These are phyloP conservation scores for Psilocybe mexicana DNA, from an alignment of 1,284 basidiomycete genomes.

Conservation along the genomic window DNA sequence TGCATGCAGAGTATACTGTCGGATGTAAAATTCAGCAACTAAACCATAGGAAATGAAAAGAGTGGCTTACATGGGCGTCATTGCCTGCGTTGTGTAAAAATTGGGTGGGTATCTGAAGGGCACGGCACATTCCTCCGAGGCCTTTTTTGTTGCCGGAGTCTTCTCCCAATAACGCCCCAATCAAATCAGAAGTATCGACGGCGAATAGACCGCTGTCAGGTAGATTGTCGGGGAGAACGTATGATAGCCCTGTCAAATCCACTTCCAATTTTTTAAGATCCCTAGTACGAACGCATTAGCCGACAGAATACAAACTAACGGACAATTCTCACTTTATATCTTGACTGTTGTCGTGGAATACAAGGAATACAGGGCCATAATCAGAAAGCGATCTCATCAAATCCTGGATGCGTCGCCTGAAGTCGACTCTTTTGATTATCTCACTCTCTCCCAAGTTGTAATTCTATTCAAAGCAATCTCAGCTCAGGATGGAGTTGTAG, in stretches of 20 bases:
- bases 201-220: slow-evolving; percentile 59
- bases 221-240: slow-evolving; percentile 54
- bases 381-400: slow-evolving; percentile 45
- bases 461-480: slow-evolving; percentile 38
- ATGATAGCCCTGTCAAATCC: slow-evolving; percentile 51
- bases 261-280: slow-evolving; percentile 43
- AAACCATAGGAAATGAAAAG: not conserved
- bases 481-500: not conserved
- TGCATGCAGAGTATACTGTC: slow-evolving; percentile 65
- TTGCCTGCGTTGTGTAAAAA: slow-evolving; percentile 84
- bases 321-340: slow-evolving; percentile 63
- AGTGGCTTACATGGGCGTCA: slow-evolving; percentile 68
- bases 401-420: slow-evolving; percentile 53
- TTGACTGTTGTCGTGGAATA: slow-evolving; percentile 75
- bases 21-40: not conserved
- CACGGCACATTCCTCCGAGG: slow-evolving; percentile 59
- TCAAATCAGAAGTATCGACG: slow-evolving; percentile 74
- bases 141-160: slow-evolving; percentile 48
- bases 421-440: slow-evolving; percentile 46
- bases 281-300: slow-evolving; percentile 11
- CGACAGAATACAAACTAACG: not conserved
- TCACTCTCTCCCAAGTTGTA: slow-evolving; percentile 69
- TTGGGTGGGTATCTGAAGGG: slow-evolving; percentile 56
- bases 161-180: slow-evolving; percentile 68
- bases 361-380: slow-evolving; percentile 69